Percentiles rank a stretch among this genome's conserved stretches.
phyloP scores from a whole-genome alignment of 2,329 filamentous ascomycete species.

The Colletotrichum filicis region DNA sequence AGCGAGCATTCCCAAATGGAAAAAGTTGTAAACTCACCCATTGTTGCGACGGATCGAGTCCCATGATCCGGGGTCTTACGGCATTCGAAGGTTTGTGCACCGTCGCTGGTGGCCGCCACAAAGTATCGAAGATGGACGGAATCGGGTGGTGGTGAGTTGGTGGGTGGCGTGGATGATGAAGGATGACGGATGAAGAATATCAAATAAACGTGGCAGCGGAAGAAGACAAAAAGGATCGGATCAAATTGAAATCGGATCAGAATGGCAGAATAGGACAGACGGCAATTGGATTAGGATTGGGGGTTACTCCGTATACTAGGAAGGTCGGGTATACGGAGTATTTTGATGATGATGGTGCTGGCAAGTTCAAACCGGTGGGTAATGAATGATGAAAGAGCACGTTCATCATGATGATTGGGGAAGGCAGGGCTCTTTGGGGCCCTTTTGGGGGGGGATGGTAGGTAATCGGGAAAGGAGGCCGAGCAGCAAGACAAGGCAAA shows the following conservation, averaged over 20 bases:
- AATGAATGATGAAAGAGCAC: neutral
- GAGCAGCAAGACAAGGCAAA: neutral
- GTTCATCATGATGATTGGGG: neutral
- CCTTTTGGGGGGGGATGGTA: too few species aligned
- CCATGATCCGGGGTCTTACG: conserved; percentile 45
- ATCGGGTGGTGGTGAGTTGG: too few species aligned
- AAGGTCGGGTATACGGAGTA: neutral
- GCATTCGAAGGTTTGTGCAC: conserved; percentile 33
- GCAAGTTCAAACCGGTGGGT: neutral
- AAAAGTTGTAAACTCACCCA: conserved; percentile 44
- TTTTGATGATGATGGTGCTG: neutral
- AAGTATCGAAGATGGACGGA: neutral
- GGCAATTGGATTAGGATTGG: neutral
- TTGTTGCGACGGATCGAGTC: conserved; percentile 46
- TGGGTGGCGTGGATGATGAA: neutral
- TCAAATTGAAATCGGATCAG: neutral
- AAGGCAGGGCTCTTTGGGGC: too few species aligned
- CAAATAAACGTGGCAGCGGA: neutral
- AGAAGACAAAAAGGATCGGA: neutral
- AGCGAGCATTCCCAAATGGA: neutral
- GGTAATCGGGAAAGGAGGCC: neutral
- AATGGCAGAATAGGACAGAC: too few species aligned
- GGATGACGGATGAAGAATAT: neutral
- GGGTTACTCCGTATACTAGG: neutral
- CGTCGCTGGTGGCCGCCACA: conserved; percentile 17